Evolutionary conservation across 192 early-diverging fungal genomes (phyloP).

Genomic region (Podochytrium sp.): DNA sequence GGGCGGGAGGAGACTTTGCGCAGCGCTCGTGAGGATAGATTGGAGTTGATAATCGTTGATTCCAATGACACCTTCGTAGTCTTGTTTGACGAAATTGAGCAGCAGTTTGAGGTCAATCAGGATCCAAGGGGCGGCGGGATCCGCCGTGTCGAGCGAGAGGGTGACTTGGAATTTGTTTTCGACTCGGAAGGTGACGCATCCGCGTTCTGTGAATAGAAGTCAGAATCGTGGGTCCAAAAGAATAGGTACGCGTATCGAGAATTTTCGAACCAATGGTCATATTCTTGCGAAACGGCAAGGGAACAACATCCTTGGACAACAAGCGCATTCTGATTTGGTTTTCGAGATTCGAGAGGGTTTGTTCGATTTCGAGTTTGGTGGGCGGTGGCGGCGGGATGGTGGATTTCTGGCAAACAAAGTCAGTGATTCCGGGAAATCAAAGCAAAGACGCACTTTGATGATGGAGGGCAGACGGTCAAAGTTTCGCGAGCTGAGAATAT

Average conservation of each 20-base stretch:
- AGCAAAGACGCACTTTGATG: conserved; percentile 59
- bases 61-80: conserved; percentile 46
- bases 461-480: conserved; percentile 79
- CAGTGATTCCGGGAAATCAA: not conserved
- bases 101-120: conserved; percentile 73
- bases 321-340: conserved; percentile 75
- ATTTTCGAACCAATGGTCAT: conserved; percentile 35
- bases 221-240: not conserved
- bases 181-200: conserved; percentile 74
- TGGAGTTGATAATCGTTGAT: conserved; percentile 59
- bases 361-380: conserved; percentile 58
- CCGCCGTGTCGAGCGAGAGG: conserved; percentile 70
- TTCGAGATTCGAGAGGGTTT: conserved; percentile 67
- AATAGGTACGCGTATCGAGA: not conserved
- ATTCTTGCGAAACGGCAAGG: conserved; percentile 37
- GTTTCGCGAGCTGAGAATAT: conserved; percentile 82
- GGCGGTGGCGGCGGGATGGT: conserved; percentile 61
- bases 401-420: conserved; percentile 32
- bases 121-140: conserved; percentile 65
- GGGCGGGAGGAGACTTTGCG: conserved; percentile 51
- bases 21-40: conserved; percentile 48
- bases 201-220: conserved; percentile 61
- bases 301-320: conserved; percentile 72
- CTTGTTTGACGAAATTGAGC: conserved; percentile 54
- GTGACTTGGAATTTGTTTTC: conserved; percentile 67